Evolutionary conservation across 306 rosid species (phyloP), one percentile per base, ranked within the genome.

Genomic region (Prunus mongolica): DNA sequence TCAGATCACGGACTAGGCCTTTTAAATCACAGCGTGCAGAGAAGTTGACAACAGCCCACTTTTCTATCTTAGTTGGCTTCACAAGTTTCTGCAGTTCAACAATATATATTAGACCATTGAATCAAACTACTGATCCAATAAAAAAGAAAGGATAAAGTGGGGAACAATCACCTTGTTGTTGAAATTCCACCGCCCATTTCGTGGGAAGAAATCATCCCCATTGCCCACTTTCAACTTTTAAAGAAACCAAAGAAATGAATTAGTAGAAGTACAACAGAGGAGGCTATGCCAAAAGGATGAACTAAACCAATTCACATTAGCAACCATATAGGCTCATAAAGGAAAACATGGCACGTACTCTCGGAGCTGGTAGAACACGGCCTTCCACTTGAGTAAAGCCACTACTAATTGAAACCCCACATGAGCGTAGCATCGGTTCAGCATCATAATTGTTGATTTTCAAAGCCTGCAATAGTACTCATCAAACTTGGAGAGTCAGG

Each of bases 151-250:
- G 30, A 5, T 6, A 5, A 30, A 19, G 56, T 28, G 62, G n/a
- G 18, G 22, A 64, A 49, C 11, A 30, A 50, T 20, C 71, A 96
- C 98, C 96, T 96, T 96, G 9, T 88, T 89, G 55, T 96, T 96
- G 28, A 96, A 92, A 19, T 96, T 92, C 99, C 99, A 96, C 55
- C 95, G 82, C 12, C 99, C 99, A 80, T 93, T 92, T 28, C 93
- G 84, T 1, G 99, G 98, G 67, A 80, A 88, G 64, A 91, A 91
- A 67, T 96, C 93, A 79, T 91, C 97, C 6, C 93, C 96, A 18
- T 91, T 89, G 46, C 98, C 97, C 50, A 90, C 91, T 73, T 88
- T 92, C 78, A 96, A 74, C 99, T 96, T 77, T 32, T 3, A 34
- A 22, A 18, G 34, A 79, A 46, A 60, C 22, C 75, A 20, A 81